phyloP scores from a whole-genome alignment of 78 protist genomes.

The Acrasis kona region DNA sequence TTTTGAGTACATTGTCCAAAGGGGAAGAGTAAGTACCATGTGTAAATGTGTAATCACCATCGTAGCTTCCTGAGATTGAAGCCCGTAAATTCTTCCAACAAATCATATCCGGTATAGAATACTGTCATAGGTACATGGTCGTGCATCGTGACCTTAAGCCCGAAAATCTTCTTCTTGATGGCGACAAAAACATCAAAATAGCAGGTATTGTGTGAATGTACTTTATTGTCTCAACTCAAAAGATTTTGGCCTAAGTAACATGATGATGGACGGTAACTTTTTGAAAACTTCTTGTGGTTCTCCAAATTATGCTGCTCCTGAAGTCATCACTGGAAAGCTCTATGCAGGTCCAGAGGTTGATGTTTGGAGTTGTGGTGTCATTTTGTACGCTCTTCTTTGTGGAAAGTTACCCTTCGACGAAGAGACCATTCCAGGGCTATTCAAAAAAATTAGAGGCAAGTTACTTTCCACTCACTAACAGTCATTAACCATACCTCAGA shows the following conservation, averaged over 20 bases:
- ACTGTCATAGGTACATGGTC: slow-evolving; percentile 88
- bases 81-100: slow-evolving; percentile 95
- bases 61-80: slow-evolving; percentile 60
- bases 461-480: slow-evolving; percentile 32
- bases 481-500: slow-evolving; percentile 76
- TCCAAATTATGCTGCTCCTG: slow-evolving; percentile 99
- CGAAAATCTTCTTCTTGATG: slow-evolving; percentile 92
- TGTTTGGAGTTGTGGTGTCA: slow-evolving; percentile 80
- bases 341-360: slow-evolving; percentile 96
- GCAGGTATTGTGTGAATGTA: too few relatives aligned
- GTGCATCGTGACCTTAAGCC: slow-evolving; percentile 98
- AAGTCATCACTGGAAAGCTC: slow-evolving; percentile 84
- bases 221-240: too few relatives aligned
- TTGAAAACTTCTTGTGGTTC: slow-evolving; percentile 94
- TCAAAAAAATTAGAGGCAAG: slow-evolving; percentile 82
- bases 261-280: slow-evolving; percentile 94
- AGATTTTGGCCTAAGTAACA: slow-evolving; percentile 96
- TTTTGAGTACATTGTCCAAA: slow-evolving; percentile 94
- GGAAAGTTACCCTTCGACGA: slow-evolving; percentile 98
- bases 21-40: slow-evolving; percentile 54
- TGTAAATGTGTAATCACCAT: background rate
- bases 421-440: slow-evolving; percentile 88
- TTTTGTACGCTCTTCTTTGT: slow-evolving; percentile 88
- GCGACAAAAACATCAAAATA: slow-evolving; percentile 72
- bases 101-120: slow-evolving; percentile 90